Base-by-base conservation (phyloP, 768 basidiomycete species). In the Chlorophyllum brunneum region DNA sequence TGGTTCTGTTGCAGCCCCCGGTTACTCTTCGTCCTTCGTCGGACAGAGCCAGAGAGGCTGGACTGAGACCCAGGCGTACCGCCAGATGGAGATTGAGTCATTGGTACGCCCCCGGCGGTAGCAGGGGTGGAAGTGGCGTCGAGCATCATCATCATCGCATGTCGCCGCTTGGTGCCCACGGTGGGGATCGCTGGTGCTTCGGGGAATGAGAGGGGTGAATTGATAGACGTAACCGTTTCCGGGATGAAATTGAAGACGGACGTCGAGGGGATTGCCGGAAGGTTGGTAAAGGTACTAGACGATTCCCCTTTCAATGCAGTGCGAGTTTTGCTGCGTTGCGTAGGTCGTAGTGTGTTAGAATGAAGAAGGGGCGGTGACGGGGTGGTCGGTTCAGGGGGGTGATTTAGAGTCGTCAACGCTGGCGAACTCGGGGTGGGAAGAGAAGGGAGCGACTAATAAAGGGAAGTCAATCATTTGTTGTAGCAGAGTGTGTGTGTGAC, bases 71-170 rank as follows among this genome's bases (percentile, higher is more conserved):
- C 67, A 5, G 66, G 63, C 33, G 55, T 54, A 46, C 20, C 56
- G 43, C 20, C 57, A 46, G 34, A 60, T 51, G 61, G 34, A 40
- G 63, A 40, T 30, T 68, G 68, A 15, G 71, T 62, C 11, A 74
- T 66, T 4, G 77, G 65, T 1, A 74, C 59, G 31, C 65, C 61
- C n/a, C 70, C 61, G 10, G 68, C 62, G 13, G 73, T 67, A 20
- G 72, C 60, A 0, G 74, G 57, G 10, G 77, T 57, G 2, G 76
- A 59, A 13, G 73, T 60, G 0, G 83, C 70, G 58, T 88, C 86
- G 2, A 86, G 75, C 76, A 85, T 80, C 78, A 87, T 82, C 83
- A 89, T 87, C 61, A 86, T 77, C 0, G 86, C 85, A 58, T 91
- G 86, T 29, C 88, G 78, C 6, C 89, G 81, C 66, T 91, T 91